Percentiles rank a stretch among this genome's conserved stretches.
These are phyloP conservation scores for Scheffersomyces segobiensis DNA, from an alignment of 1,139 yeast genomes.

Conservation along the genomic window DNA sequence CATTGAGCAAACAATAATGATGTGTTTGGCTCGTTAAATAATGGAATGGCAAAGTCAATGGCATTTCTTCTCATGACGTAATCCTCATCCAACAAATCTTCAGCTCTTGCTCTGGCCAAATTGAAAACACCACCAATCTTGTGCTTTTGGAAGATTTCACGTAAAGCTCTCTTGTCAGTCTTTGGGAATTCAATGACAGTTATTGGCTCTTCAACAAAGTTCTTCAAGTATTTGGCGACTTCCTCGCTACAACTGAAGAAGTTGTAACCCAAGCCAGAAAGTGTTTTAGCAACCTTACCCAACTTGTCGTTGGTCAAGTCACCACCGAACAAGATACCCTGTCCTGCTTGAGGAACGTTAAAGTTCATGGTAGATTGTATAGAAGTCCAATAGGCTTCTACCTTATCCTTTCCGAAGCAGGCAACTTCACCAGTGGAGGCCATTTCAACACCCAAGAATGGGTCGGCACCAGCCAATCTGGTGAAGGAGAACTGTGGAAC, in stretches of 20 bases:
- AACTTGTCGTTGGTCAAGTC: constrained; percentile 72
- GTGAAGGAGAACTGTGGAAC: constrained; percentile 98
- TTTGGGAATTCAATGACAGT: constrained; percentile 85
- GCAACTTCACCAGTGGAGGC: constrained; percentile 99
- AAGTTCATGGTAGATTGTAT: constrained; percentile 97
- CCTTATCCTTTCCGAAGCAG: constrained; percentile 80
- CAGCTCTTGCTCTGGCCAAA: constrained; percentile 88
- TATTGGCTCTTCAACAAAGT: constrained; percentile 49
- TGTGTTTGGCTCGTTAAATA: constrained; percentile 95
- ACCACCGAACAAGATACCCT: constrained; percentile 91
- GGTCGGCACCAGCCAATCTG: constrained; percentile 98
- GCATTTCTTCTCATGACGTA: constrained; percentile 99
- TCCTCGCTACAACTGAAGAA: constrained; percentile 73
- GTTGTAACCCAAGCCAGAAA: constrained; percentile 77
- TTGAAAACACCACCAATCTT: constrained; percentile 87
- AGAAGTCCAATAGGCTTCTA: constrained; percentile 97
- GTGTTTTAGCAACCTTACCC: constrained; percentile 68
- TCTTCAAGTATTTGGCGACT: constrained; percentile 67
- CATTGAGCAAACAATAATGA: constrained; percentile 85
- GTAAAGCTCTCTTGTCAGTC: constrained; percentile 86
- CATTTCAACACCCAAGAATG: constrained; percentile 98
- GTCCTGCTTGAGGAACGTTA: constrained; percentile 86
- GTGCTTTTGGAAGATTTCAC: constrained; percentile 88
- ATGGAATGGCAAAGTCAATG: constrained; percentile 93
- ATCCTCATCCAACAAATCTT: constrained; percentile 79